These are phyloP conservation scores for Anisodus acutangulus DNA, from an alignment of 257 asterid genomes.

Conservation along the genomic window DNA sequence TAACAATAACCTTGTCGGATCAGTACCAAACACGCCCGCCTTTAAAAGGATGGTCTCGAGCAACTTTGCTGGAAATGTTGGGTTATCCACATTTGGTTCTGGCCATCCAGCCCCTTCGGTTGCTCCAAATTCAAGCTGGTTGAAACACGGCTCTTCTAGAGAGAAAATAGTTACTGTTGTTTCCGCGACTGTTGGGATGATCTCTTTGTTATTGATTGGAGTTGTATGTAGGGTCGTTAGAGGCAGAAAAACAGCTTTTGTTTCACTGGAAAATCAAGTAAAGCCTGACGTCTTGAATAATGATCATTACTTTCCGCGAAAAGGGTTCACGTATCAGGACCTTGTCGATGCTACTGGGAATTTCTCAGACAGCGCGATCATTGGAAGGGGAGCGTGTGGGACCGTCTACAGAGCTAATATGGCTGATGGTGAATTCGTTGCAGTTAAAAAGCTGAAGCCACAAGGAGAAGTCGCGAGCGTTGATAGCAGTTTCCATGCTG, in stretches of 20 bases:
- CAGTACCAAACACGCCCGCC: slow-evolving; percentile 67
- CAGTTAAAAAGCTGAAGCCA: slow-evolving; percentile 72
- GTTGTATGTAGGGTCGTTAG: slow-evolving; percentile 62
- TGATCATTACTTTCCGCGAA: slow-evolving; percentile 65
- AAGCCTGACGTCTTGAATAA: slow-evolving; percentile 57
- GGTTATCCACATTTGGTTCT: slow-evolving; percentile 48
- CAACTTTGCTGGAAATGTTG: slow-evolving; percentile 71
- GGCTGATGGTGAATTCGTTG: slow-evolving; percentile 67
- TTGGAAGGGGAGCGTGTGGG: slow-evolving; percentile 91
- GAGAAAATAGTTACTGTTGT: slow-evolving; percentile 64
- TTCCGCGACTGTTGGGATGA: slow-evolving; percentile 57
- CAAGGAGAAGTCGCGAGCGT: slow-evolving; percentile 61
- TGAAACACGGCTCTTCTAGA: slow-evolving; percentile 47
- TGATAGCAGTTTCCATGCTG: slow-evolving; percentile 85
- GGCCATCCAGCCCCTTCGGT: slow-evolving; percentile 38
- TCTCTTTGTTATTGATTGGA: slow-evolving; percentile 58
- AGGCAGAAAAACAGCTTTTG: slow-evolving; percentile 39
- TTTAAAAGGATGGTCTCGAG: slow-evolving; percentile 72
- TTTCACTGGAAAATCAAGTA: slow-evolving; percentile 52
- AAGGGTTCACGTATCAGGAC: slow-evolving; percentile 76
- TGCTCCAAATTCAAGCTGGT: slow-evolving; percentile 47
- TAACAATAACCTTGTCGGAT: slow-evolving; percentile 67
- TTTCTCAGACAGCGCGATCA: slow-evolving; percentile 59
- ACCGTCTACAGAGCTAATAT: slow-evolving; percentile 77
- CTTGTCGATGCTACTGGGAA: slow-evolving; percentile 73